Evolutionary conservation across 1,139 yeast species (phyloP), one percentile per base, ranked within the genome.

Genomic region (Yamadazyma aaseri): DNA sequence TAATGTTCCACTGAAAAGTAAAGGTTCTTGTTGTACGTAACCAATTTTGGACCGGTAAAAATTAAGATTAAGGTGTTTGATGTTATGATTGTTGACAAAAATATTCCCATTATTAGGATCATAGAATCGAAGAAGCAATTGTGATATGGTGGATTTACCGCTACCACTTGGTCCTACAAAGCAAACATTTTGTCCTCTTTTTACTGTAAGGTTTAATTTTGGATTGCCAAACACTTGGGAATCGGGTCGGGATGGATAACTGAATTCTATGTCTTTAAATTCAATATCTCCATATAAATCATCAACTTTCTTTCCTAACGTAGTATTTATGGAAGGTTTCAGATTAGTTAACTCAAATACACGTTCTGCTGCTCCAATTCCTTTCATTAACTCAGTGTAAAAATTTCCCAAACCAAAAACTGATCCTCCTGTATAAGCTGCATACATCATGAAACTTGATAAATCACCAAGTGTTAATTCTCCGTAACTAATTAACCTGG

Each of bases 91-190:
- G 49, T 89, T 94, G 23, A 90, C 72, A 13, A 71, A 51, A 29
- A 90, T 80, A 24, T 59, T 50, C 6, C 97, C 97, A 0, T 60
- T 49, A 1, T 64, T 52, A 3, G 96, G 95, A 49, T 86, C 89
- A 54, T 92, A 92, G 55, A 86, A 87, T 34, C 96, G 65, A 39
- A 89, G 61, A 36, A 92, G 56, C 36, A 92, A 62, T 20, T 92
- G 86, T 2, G 95, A 79, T 24, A 92, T 81, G 0, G 97, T 90
- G 1, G 96, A 86, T 58, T 92, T 92, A 20, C 97, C 98, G 43
- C 94, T 80, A 12, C 98, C 97, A 3, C 96, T 85, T 4, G 97
- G 97, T 0, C 97, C 98, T 10, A 90, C 97, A 45, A 92, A 79
- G 56, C 97, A 90, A 10, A 90, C 87, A 49, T 87, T 87, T 35